Percentiles rank a stretch among this genome's conserved stretches.
Evolutionary conservation across 768 basidiomycete species (phyloP).

Genomic region (Phanerochaete sordida): DNA sequence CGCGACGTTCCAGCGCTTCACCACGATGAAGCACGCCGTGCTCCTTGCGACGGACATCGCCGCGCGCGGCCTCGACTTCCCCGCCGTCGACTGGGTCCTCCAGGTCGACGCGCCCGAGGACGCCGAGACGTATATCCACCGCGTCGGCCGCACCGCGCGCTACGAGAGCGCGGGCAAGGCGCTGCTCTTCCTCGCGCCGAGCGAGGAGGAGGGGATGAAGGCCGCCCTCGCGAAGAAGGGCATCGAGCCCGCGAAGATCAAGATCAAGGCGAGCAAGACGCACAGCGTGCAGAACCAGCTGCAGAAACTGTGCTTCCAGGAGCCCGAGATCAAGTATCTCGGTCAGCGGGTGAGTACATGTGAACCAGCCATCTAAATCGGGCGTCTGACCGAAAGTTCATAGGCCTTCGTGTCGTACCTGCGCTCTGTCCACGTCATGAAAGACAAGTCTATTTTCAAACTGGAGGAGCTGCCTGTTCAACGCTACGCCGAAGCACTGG

Average conservation of each 20-base stretch:
- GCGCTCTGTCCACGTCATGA: conserved; percentile 88
- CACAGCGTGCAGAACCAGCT: conserved; percentile 82
- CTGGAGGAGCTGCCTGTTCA: conserved; percentile 78
- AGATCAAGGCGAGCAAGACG: conserved; percentile 85
- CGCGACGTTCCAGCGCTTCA: conserved; percentile 81
- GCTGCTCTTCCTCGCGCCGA: conserved; percentile 73
- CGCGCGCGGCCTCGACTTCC: conserved; percentile 94
- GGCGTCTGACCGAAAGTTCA: no score
- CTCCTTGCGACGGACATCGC: conserved; percentile 96
- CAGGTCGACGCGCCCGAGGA: conserved; percentile 97
- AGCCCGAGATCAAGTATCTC: conserved; percentile 95
- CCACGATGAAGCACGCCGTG: conserved; percentile 74
- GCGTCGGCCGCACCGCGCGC: conserved; percentile 92
- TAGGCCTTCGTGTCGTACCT: conserved; percentile 97
- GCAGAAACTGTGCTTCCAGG: conserved; percentile 91
- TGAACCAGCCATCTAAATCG: no score
- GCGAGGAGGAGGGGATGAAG: conserved; percentile 91
- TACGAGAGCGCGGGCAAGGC: conserved; percentile 90
- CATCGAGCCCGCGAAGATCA: conserved; percentile 73
- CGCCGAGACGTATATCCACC: conserved; percentile 95
- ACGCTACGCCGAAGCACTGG: conserved; percentile 83
- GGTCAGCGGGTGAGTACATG: conserved; percentile 78
- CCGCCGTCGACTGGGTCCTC: conserved; percentile 93
- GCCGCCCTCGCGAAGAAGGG: conserved; percentile 67
- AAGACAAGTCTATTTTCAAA: conserved; percentile 92